Percentiles rank a stretch among this genome's conserved stretches.
Conservation (phyloP, 2,329 filamentous ascomycete species). For the Cladophialophora yegresii region DNA sequence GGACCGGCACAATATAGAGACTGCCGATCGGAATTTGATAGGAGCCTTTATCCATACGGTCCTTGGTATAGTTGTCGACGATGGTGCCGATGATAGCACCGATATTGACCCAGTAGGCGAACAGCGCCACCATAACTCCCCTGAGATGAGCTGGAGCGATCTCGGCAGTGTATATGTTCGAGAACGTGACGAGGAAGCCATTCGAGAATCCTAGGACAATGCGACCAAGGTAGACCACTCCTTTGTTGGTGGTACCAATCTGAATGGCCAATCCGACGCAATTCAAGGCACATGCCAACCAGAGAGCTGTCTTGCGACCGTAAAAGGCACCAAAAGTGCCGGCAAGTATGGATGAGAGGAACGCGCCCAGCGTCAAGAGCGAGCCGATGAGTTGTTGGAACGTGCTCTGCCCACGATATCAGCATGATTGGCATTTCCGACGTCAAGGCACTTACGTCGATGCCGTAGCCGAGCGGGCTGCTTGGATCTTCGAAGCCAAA, state of each 20-base stretch:
- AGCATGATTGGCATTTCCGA: neutral
- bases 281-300: slow-evolving; percentile 7
- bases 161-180: slow-evolving; percentile 54
- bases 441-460: neutral
- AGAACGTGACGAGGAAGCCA: slow-evolving; percentile 51
- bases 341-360: slow-evolving; percentile 9
- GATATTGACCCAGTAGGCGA: slow-evolving; percentile 41
- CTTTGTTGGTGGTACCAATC: slow-evolving; percentile 12
- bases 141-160: slow-evolving; percentile 52
- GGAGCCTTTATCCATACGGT: slow-evolving; percentile 39
- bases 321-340: slow-evolving; percentile 5
- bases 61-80: slow-evolving; percentile 38
- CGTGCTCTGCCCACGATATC: neutral
- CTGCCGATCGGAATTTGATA: slow-evolving; percentile 38
- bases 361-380: slow-evolving; percentile 10
- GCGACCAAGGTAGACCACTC: slow-evolving; percentile 13
- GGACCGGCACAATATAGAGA: slow-evolving; percentile 36
- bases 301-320: slow-evolving; percentile 13
- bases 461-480: slow-evolving; percentile 4
- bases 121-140: slow-evolving; percentile 53
- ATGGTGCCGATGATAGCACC: slow-evolving; percentile 31
- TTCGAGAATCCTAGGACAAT: slow-evolving; percentile 37
- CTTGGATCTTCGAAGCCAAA: slow-evolving; percentile 7
- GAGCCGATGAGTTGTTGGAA: slow-evolving; percentile 15
- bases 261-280: slow-evolving; percentile 10